These are phyloP conservation scores for Fusarium pilosicola DNA, from an alignment of 2,329 filamentous ascomycete genomes.

Conservation along the genomic window DNA sequence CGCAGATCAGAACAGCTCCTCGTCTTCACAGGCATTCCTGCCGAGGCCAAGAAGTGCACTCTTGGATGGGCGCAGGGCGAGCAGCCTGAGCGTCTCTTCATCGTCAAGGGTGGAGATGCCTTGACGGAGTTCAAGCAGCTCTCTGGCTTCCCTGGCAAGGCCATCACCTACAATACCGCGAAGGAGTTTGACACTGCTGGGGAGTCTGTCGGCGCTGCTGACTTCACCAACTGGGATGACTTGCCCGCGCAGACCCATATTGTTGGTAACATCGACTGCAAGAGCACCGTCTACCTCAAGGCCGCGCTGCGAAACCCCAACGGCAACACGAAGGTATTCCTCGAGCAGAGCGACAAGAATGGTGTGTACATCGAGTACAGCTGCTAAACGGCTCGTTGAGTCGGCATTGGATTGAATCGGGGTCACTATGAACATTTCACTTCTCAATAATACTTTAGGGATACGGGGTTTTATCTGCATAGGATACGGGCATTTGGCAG, in stretches of 20 bases:
- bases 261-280: conserved; percentile 43
- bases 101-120: conserved; percentile 46
- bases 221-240: conserved; percentile 48
- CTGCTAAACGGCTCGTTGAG: neutral
- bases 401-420: neutral
- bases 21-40: conserved; percentile 47
- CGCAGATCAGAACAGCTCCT: conserved; percentile 46
- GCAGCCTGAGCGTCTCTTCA: conserved; percentile 51
- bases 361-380: conserved; percentile 44
- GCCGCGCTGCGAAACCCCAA: conserved; percentile 36
- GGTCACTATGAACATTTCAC: neutral
- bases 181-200: conserved; percentile 34
- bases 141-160: conserved; percentile 38
- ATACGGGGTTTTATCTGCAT: neutral
- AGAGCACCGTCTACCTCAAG: conserved; percentile 45
- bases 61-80: conserved; percentile 51
- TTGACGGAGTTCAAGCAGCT: conserved; percentile 40
- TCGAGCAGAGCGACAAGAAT: conserved; percentile 47
- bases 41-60: conserved; percentile 43
- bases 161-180: conserved; percentile 38
- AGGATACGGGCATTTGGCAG: neutral
- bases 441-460: conserved; percentile 15
- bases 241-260: conserved; percentile 32
- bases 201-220: conserved; percentile 34
- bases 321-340: conserved; percentile 44